These are phyloP conservation scores for Syzygium grande DNA, from an alignment of 345 rosid genomes.

Conservation along the genomic window DNA sequence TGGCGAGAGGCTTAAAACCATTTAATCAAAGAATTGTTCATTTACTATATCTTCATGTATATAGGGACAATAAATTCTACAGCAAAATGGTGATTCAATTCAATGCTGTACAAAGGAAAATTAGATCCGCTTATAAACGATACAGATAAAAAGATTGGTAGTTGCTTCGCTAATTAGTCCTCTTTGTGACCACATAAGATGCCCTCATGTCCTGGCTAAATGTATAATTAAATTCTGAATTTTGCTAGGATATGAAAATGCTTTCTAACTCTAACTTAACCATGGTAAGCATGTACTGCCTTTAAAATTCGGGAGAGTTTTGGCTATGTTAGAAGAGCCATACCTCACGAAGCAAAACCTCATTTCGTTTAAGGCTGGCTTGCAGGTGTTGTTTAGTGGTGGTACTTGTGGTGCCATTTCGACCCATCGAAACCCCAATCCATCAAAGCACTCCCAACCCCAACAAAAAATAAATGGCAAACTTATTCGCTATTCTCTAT, in stretches of 20 bases:
- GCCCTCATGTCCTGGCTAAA: neutral
- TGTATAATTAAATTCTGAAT: neutral
- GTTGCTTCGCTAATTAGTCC: neutral
- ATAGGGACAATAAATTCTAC: neutral
- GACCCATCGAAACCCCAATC: neutral
- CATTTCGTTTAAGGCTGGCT: neutral
- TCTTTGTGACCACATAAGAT: neutral
- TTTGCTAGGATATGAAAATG: neutral
- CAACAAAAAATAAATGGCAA: neutral
- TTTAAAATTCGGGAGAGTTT: neutral
- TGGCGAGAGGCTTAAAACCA: neutral
- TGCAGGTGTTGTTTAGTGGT: neutral
- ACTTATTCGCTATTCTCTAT: neutral
- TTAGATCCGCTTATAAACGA: neutral
- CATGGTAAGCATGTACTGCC: neutral
- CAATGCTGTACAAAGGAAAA: neutral
- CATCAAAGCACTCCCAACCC: neutral
- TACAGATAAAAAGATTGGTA: neutral
- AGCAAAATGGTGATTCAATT: neutral
- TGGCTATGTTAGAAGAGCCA: neutral
- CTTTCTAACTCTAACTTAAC: neutral
- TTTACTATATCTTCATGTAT: neutral
- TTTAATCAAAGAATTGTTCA: neutral
- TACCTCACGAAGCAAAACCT: neutral
- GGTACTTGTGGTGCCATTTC: neutral